phyloP scores from a whole-genome alignment of 2,329 filamentous ascomycete genomes.

The Colletotrichum cereale region DNA sequence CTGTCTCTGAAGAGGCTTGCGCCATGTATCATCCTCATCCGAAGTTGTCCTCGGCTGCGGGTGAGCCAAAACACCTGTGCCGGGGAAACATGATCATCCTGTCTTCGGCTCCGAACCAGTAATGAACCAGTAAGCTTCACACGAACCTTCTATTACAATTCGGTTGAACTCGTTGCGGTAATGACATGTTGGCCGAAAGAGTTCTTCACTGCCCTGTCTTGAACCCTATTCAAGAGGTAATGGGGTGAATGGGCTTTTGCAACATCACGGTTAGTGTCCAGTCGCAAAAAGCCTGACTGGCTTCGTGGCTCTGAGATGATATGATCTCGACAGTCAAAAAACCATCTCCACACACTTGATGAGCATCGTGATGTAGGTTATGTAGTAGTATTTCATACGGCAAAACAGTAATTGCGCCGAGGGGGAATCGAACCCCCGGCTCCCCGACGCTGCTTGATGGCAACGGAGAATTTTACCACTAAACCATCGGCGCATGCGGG shows the following conservation, averaged over 20 bases:
- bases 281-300: neutral
- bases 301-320: neutral
- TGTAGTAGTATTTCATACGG: too few species aligned
- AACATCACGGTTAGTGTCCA: too few species aligned
- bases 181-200: neutral
- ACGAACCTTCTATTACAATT: neutral
- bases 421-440: slow-evolving; percentile 41
- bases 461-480: slow-evolving; percentile 42
- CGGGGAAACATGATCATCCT: neutral
- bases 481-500: slow-evolving; percentile 41
- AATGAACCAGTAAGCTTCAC: too few species aligned
- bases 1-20: slow-evolving; percentile 5
- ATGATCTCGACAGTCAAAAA: neutral
- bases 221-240: neutral
- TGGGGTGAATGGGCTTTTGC: neutral
- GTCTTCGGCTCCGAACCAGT: neutral
- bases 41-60: slow-evolving; percentile 4
- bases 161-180: neutral
- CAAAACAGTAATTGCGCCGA: slow-evolving; percentile 6
- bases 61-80: neutral
- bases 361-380: neutral
- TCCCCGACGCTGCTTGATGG: slow-evolving; percentile 39
- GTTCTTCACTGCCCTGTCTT: neutral
- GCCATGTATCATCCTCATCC: slow-evolving; percentile 24
- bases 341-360: neutral